Evolutionary conservation across 108 stramenopile genomes (phyloP), one percentile per base, ranked within the genome.

Genomic region (Stephanodiscus triporus): DNA sequence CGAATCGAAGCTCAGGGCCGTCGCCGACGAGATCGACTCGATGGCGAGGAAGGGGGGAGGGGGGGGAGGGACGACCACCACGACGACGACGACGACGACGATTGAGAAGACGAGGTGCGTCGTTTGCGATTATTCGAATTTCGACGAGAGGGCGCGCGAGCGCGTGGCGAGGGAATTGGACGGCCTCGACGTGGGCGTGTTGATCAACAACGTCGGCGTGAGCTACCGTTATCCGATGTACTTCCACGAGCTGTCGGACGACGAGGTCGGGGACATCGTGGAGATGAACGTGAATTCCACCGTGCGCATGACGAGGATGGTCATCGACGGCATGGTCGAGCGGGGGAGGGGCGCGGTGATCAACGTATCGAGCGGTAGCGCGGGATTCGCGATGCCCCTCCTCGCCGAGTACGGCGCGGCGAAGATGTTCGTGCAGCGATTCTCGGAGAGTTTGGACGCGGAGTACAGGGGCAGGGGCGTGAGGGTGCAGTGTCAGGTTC

Each of bases 131-230:
- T 93, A 95, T 78, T 90, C 90, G 72, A 92, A 97, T 62, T 99
- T 98, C 73, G 95, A 98, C 76, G 83, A 88, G 24, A 82, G 83
- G 22, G 85, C 92, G 9, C 93, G 92, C 57, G 78, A 69, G 27
- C 82, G 70, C 56, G 90, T 98, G 2, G 82, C 68, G 10, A 85
- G 88, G 59, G 88, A 82, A 14, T 63, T 96, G 54, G 64, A 84
- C 43, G 85, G 58, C 3, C 70, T 96, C 68, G 97, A 99, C 48
- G 68, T 99, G 42, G 99, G 97, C 24, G 77, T 99, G 9, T 85
- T 99, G 70, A 87, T 99, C 63, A 99, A 99, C 88, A 99, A 98
- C 75, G 99, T 99, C n/a, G 99, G 99, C 51, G 87, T 97, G 34
- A 89, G 89, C 66, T 99, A 99, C 84, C 91, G 94, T 8, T 97